Conservation (phyloP, 768 basidiomycete species). For the Dioszegia hungarica region DNA sequence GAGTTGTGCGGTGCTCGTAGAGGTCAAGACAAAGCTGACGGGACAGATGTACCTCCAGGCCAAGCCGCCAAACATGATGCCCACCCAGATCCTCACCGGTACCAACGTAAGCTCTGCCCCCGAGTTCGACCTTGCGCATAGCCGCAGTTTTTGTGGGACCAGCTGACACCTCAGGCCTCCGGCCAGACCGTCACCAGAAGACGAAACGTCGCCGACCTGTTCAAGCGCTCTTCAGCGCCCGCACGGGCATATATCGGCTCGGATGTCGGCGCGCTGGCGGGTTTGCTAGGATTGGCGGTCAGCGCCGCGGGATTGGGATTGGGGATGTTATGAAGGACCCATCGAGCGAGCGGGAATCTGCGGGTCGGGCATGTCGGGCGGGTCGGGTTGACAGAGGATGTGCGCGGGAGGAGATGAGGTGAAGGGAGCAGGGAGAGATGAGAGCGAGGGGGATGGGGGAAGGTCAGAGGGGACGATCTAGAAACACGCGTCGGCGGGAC, state of each 20-base stretch:
- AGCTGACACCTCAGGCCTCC: slow-evolving; percentile 24
- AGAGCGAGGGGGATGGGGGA: background rate
- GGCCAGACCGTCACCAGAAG: slow-evolving; percentile 38
- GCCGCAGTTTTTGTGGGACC: too few relatives aligned
- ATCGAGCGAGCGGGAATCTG: background rate
- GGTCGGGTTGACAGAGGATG: background rate
- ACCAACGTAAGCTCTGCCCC: slow-evolving; percentile 36
- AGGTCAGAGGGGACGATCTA: too few relatives aligned
- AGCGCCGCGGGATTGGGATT: slow-evolving; percentile 4
- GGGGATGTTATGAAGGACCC: slow-evolving; percentile 5
- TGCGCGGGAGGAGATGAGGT: background rate
- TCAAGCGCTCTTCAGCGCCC: slow-evolving; percentile 31
- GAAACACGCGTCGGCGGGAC: background rate
- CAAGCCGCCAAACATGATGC: slow-evolving; percentile 79
- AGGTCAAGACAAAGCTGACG: background rate
- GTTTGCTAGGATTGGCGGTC: slow-evolving; percentile 3
- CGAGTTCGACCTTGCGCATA: too few relatives aligned
- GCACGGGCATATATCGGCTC: background rate
- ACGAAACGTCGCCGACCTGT: slow-evolving; percentile 25
- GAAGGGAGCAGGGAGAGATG: background rate
- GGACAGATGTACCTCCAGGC: slow-evolving; percentile 50
- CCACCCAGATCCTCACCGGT: slow-evolving; percentile 61
- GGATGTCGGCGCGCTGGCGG: slow-evolving; percentile 6
- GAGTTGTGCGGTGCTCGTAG: slow-evolving; percentile 9
- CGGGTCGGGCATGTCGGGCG: background rate